Evolutionary conservation across 208 protist genomes (phyloP), one percentile per base, ranked within the genome.

Genomic region (Leishmania lainsoni): DNA sequence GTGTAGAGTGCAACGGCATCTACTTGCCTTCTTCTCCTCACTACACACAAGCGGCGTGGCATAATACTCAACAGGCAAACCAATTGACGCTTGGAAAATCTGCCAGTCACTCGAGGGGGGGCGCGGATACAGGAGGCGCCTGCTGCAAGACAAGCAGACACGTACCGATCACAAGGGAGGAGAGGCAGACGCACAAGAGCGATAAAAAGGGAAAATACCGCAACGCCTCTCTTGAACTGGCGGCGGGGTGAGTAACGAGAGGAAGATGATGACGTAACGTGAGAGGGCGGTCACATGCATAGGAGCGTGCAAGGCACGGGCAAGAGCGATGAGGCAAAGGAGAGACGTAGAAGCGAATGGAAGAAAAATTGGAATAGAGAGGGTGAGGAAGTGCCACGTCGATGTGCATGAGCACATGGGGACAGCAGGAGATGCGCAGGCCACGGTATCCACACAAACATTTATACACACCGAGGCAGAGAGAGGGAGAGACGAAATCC

Each of bases 151-250:
- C 14, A 39, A 73, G 6, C 39, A 35, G 26, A 73, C 20, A 49
- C 45, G 14, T 6, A 78, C 14, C 35, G 58, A 68, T 12, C 20
- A 75, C n/a, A 17, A 49, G 1, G 69, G 26, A 32, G 71, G 45
- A 14, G 56, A 74, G 61, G 59, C 8, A n/a, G 26, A n/a, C 16
- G 20, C 3, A 42, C 63, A 68, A 68, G 29, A 29, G 3, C 20
- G 3, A 80, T 51, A 12, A 70, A 65, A 65, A 77, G 65, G n/a
- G 72, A 35, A 48, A 71, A 48, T 71, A 26, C 66, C 29, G 42
- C 12, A 71, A 29, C 29, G 20, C 5, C 66, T 48, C 10, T 71
- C 29, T 51, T 29, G 42, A 51, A 2, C 22, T 68, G 61, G 5
- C 29, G 29, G 29, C 39, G 22, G 29, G 29, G 61, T 32, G 61